Evolutionary conservation across 345 rosid species (phyloP).

Genomic region (Salix exigua): DNA sequence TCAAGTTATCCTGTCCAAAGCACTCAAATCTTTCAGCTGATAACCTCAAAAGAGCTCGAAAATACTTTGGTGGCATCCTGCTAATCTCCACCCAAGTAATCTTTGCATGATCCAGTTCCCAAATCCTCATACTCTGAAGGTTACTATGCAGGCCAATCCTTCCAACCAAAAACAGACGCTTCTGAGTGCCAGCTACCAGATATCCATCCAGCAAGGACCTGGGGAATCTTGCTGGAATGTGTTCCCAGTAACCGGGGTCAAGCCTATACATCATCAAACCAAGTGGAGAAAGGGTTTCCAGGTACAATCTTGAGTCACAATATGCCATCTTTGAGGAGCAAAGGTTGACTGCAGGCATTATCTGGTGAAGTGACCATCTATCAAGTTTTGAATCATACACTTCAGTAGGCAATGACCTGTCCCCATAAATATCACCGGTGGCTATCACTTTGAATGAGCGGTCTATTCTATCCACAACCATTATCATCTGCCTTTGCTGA

Average conservation of each 20-base stretch:
- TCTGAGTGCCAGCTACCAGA: slow-evolving; percentile 89
- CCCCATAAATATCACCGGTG: slow-evolving; percentile 79
- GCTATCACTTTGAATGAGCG: slow-evolving; percentile 87
- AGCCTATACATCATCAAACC: slow-evolving; percentile 90
- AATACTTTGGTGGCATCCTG: slow-evolving; percentile 91
- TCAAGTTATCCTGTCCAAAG: slow-evolving; percentile 92
- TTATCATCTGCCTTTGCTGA: slow-evolving; percentile 79
- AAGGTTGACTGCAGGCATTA: slow-evolving; percentile 91
- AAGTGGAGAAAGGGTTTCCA: slow-evolving; percentile 93
- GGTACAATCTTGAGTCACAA: slow-evolving; percentile 79
- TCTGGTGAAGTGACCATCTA: slow-evolving; percentile 74
- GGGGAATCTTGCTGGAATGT: slow-evolving; percentile 90
- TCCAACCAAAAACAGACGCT: slow-evolving; percentile 86
- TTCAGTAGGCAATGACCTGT: slow-evolving; percentile 85
- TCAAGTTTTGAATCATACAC: slow-evolving; percentile 83
- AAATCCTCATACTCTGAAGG: slow-evolving; percentile 92
- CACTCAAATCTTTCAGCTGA: slow-evolving; percentile 98
- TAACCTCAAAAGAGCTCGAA: slow-evolving; percentile 75
- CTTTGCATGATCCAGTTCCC: slow-evolving; percentile 90
- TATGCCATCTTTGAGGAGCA: slow-evolving; percentile 95
- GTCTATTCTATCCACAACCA: slow-evolving; percentile 76
- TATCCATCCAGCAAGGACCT: slow-evolving; percentile 89
- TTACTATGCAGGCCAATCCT: slow-evolving; percentile 92
- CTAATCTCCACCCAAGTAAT: slow-evolving; percentile 82
- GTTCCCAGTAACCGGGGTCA: slow-evolving; percentile 84